Evolutionary conservation across 2,329 filamentous ascomycete genomes (phyloP), one percentile per base, ranked within the genome.

Genomic region (Fusarium paranaense): DNA sequence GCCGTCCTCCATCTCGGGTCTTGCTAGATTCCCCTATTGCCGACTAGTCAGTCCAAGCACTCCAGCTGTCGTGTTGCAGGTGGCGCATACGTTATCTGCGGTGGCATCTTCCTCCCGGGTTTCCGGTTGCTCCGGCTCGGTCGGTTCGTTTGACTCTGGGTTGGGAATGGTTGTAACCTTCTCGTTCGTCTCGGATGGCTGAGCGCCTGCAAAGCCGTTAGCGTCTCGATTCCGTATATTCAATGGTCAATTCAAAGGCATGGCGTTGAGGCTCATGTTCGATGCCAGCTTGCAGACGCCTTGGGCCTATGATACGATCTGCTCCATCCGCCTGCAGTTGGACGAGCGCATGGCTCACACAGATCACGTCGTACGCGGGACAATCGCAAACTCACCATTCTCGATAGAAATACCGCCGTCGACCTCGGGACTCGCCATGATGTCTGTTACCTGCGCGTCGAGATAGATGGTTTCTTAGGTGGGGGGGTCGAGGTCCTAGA

Each of bases 81-180:
- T 42, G 27, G 27, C 30, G 69, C 72, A 42, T 75, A 74, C 72
- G 40, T 32, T 60, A 47, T 52, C 69, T n/a, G 58, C 30, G 20
- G 13, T 16, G 38, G 45, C 32, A 40, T 70, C 60, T 30, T 67
- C 45, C 20, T 59, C 67, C 47, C 57, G 69, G 11, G 32, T 40
- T 25, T 57, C 64, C 38, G 59, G 58, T 13, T 56, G 65, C 57
- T 69, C 50, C 72, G 69, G 62, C 50, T 61, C 40, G 61, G 50
- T 62, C 69, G 60, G 47, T 52, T 75, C 62, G 25, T 72, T 60
- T 38, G 42, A 65, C 35, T 72, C 69, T 25, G 71, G 67, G 45
- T 78, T 75, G 6, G 74, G 64, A 37, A 74, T 66, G 14, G 70
- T 74, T 25, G 70, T 71, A 54, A 76, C 74, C 58, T 79, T 79